phyloP scores from a whole-genome alignment of 2,329 filamentous ascomycete genomes.

The Sporothrix curviconia region DNA sequence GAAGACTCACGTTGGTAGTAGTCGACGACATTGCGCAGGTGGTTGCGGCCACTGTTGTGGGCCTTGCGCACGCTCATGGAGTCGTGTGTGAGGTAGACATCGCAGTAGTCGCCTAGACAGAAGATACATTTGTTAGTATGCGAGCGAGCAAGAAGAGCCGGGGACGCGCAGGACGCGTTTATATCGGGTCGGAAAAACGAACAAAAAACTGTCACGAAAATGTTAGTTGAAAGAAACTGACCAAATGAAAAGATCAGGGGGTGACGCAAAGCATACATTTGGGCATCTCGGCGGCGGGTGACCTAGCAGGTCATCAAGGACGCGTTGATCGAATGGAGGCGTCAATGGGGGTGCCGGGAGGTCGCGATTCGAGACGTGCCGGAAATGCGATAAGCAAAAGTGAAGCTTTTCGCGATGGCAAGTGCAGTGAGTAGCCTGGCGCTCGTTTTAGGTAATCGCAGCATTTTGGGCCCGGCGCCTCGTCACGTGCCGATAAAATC shows the following conservation, averaged over 20 bases:
- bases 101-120: constrained; percentile 78
- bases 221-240: constrained; percentile 13
- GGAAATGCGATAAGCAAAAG: background rate
- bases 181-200: background rate
- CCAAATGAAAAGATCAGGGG: too few relatives aligned
- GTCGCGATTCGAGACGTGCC: background rate
- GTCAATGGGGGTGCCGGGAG: too few relatives aligned
- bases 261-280: background rate
- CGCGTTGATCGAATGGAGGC: too few relatives aligned
- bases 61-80: constrained; percentile 99
- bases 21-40: constrained; percentile 93
- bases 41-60: constrained; percentile 93
- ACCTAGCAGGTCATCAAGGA: background rate
- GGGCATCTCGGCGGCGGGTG: constrained; percentile 5
- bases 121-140: background rate
- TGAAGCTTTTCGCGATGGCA: constrained; percentile 1
- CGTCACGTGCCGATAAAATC: constrained; percentile 10
- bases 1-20: constrained; percentile 80
- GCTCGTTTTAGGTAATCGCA: background rate
- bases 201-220: constrained; percentile 20
- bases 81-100: constrained; percentile 99
- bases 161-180: background rate
- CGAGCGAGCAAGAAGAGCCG: background rate
- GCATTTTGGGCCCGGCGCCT: background rate
- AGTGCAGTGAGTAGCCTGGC: background rate